phyloP scores from a whole-genome alignment of 768 basidiomycete genomes.

The Boletus subparvulus region DNA sequence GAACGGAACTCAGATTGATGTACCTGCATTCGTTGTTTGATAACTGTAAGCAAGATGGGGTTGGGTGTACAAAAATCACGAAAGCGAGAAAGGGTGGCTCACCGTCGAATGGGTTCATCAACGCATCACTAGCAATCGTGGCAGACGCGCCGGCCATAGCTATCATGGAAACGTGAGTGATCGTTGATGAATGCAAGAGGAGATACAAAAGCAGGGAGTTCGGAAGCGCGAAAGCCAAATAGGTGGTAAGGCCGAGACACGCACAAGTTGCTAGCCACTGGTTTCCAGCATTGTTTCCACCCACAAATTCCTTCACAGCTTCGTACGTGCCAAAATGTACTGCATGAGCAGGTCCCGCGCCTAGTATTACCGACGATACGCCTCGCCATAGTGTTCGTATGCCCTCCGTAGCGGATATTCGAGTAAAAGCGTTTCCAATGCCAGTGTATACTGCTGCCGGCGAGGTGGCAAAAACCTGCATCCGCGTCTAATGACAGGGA shows the following conservation, averaged over 20 bases:
- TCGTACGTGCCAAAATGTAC: constrained; percentile 97
- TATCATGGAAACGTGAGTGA: constrained; percentile 33
- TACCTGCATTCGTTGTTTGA: constrained; percentile 99
- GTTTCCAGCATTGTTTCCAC: constrained; percentile 74
- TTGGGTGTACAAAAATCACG: constrained; percentile 10
- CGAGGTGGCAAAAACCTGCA: constrained; percentile 94
- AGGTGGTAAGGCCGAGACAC: constrained; percentile 31
- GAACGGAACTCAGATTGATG: constrained; percentile 91
- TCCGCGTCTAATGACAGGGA: constrained; percentile 71
- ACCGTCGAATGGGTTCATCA: constrained; percentile 99
- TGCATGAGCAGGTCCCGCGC: constrained; percentile 97
- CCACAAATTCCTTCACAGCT: constrained; percentile 88
- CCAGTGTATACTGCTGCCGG: constrained; percentile 86
- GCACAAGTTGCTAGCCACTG: constrained; percentile 88
- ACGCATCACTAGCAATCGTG: constrained; percentile 91
- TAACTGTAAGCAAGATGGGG: constrained; percentile 56
- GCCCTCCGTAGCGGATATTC: constrained; percentile 94
- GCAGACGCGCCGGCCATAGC: constrained; percentile 93
- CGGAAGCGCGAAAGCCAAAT: constrained; percentile 1
- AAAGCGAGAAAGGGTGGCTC: constrained; percentile 27
- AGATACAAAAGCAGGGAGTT: not conserved
- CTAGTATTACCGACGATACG: constrained; percentile 91
- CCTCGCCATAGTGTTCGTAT: constrained; percentile 91
- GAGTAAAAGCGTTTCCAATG: constrained; percentile 85
- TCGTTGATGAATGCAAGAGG: not conserved